These are phyloP conservation scores for Lachnellula cervina DNA, from an alignment of 2,329 filamentous ascomycete species.

Conservation along the genomic window DNA sequence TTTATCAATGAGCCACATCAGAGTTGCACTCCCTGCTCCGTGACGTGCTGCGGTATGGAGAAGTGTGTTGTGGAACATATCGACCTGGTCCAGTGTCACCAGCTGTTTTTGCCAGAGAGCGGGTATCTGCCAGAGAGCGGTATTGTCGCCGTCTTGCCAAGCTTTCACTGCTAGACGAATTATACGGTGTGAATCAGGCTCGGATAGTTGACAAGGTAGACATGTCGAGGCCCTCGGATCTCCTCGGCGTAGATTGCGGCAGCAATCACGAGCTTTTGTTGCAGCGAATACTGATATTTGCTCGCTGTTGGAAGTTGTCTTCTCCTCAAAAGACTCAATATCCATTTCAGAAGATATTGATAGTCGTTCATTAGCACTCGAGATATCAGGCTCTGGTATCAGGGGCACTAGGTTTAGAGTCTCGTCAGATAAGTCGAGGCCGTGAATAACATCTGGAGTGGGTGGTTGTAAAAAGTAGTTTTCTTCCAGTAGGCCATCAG, in stretches of 20 bases:
- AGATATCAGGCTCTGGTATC: no score
- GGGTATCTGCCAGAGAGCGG: neutral
- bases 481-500: no score
- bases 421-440: no score
- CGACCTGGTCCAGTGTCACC: neutral
- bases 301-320: no score
- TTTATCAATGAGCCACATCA: slow-evolving; percentile 1
- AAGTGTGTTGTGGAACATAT: slow-evolving; percentile 6
- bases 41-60: slow-evolving; percentile 2
- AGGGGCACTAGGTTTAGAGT: no score
- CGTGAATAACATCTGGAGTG: no score
- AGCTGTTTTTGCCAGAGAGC: no score
- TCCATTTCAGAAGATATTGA: no score
- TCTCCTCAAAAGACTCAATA: no score
- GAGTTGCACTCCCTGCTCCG: slow-evolving; percentile 1
- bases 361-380: no score
- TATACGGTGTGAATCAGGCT: neutral
- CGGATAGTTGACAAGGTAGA: neutral
- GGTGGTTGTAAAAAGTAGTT: no score
- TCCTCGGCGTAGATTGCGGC: neutral
- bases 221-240: slow-evolving; percentile 1
- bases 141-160: neutral
- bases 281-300: neutral
- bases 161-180: neutral
- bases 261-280: neutral